These are phyloP conservation scores for Boletellus sp. DNA, from an alignment of 768 basidiomycete species.

Conservation along the genomic window DNA sequence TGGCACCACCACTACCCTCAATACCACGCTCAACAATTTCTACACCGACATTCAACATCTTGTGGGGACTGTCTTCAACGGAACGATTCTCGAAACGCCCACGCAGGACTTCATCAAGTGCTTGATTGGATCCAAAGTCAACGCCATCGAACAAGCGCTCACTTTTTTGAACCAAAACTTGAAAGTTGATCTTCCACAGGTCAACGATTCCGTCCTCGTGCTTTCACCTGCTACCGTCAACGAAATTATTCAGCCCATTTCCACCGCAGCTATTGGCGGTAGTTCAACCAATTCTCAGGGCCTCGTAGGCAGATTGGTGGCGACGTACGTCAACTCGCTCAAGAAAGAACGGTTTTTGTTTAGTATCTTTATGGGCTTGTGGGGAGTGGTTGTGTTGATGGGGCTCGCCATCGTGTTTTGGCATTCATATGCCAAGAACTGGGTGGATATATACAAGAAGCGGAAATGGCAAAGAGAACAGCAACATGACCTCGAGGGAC, in stretches of 20 bases:
- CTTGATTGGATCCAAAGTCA: conserved; percentile 87
- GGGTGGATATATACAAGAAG: conserved; percentile 45
- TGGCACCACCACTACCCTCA: conserved; percentile 80
- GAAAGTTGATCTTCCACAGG: conserved; percentile 70
- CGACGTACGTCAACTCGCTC: conserved; percentile 66
- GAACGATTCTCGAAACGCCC: conserved; percentile 76
- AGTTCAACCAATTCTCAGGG: conserved; percentile 50
- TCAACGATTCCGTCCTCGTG: conserved; percentile 72
- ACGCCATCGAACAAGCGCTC: conserved; percentile 79
- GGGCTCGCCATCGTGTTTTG: conserved; percentile 67
- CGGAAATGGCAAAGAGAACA: conserved; percentile 52
- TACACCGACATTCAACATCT: conserved; percentile 80
- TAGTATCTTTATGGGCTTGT: conserved; percentile 74
- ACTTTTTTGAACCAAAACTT: conserved; percentile 92
- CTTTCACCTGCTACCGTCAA: conserved; percentile 69
- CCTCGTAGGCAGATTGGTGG: conserved; percentile 68
- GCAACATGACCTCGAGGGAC: conserved; percentile 44
- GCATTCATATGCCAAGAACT: conserved; percentile 57
- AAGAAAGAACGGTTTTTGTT: conserved; percentile 85
- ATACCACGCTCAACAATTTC: conserved; percentile 80
- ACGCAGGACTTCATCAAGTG: conserved; percentile 86
- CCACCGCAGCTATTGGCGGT: conserved; percentile 74
- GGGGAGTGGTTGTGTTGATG: conserved; percentile 81
- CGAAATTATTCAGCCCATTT: conserved; percentile 76
- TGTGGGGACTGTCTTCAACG: conserved; percentile 77